Evolutionary conservation across 768 basidiomycete species (phyloP), one percentile per base, ranked within the genome.

Genomic region (Sistotremastrum suecicum): DNA sequence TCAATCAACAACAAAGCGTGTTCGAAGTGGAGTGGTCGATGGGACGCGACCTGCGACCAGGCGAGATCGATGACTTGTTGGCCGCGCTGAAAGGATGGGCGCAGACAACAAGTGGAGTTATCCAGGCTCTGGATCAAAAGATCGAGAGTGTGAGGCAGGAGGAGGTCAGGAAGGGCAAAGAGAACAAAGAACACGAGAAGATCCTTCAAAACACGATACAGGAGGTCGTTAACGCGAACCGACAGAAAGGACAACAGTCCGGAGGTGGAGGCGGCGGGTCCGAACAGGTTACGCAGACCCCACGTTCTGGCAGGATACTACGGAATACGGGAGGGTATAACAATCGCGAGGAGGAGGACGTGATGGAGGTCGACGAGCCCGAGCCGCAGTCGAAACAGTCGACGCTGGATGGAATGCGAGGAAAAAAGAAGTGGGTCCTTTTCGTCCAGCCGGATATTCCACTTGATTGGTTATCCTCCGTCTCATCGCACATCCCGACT

Each of bases 21-120:
- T 70, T 98, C 48, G 86, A 94, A 61, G 79, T 98, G 34, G 86
- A 94, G 62, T 90, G 88, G 56, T 87, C 84, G 0, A 80, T 91
- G 70, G 94, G 94, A 0, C 65, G 94, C 45, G 94, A 99, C 63
- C 66, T 98, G n/a, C 80, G 81, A 43, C 80, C 83, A 1, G 78
- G 76, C 7, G 76, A 76, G 55, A 58, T 83, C 28, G 75, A 80
- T 50, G 62, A 62, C 20, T 59, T 89, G 2, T 60, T 86, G 38
- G 63, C 64, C 1, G 76, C 83, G 0, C 64, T 88, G 40, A 66
- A 76, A 48, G 69, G 76, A 50, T 88, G 85, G 83, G 82, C 40
- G 48, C 76, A 69, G 9, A 87, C 80, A 7, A 83, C 85, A 2
- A 69, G 79, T 4, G 62, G 71, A 4, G 80, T 91, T 5, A 71